Percentiles rank a stretch among this genome's conserved stretches.
phyloP scores from a whole-genome alignment of 805 yeast genomes.

The Ogataea polymorpha region DNA sequence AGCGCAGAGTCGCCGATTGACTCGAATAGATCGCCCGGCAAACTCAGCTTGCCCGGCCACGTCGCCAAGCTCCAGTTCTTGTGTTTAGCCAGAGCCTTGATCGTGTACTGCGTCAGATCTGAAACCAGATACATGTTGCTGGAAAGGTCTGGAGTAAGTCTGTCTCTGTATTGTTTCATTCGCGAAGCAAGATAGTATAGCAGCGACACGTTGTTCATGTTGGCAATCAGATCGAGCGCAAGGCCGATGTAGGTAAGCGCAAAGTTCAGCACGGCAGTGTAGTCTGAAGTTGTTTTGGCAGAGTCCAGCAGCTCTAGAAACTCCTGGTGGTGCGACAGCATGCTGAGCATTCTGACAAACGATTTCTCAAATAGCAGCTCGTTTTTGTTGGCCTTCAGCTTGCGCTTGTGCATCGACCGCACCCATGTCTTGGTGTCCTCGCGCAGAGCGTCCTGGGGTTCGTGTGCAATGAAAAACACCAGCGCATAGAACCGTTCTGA shows the following conservation, averaged over 20 bases:
- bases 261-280: conserved; percentile 43
- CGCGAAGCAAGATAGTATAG: conserved; percentile 75
- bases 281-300: conserved; percentile 14
- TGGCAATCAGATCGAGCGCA: conserved; percentile 58
- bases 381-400: conserved; percentile 26
- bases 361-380: conserved; percentile 61
- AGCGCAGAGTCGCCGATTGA: conserved; percentile 56
- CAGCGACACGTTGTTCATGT: conserved; percentile 64
- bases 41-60: conserved; percentile 75
- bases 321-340: conserved; percentile 73
- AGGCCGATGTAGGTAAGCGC: conserved; percentile 60
- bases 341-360: conserved; percentile 63
- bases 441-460: conserved; percentile 54
- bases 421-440: conserved; percentile 67
- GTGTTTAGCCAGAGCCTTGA: conserved; percentile 54
- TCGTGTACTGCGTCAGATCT: conserved; percentile 66
- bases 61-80: conserved; percentile 70
- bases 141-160: conserved; percentile 20
- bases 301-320: conserved; percentile 41
- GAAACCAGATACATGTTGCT: conserved; percentile 59
- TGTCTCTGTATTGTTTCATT: conserved; percentile 72
- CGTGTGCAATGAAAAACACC: conserved; percentile 72
- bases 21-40: conserved; percentile 69
- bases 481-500: conserved; percentile 67
- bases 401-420: conserved; percentile 48